These are phyloP conservation scores for Obelidium mucronatum DNA, from an alignment of 192 early-diverging fungal species.

Conservation along the genomic window DNA sequence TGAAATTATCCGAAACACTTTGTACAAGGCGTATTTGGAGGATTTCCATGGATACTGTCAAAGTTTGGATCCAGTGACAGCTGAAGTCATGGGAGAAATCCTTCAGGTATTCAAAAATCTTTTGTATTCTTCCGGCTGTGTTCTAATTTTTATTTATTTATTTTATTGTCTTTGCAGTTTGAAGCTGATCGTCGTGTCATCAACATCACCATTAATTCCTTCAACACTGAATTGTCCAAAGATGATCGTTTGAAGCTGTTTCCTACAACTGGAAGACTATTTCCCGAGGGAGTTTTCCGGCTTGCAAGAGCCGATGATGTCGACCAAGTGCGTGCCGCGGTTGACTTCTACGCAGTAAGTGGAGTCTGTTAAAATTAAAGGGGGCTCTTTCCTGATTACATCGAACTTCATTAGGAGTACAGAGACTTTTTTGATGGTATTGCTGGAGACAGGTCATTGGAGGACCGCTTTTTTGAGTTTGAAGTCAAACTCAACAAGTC, in stretches of 20 bases:
- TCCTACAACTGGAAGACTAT: constrained; percentile 89
- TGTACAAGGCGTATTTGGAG: constrained; percentile 98
- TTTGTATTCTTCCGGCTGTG: neutral
- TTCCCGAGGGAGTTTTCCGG: constrained; percentile 86
- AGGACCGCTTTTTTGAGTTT: constrained; percentile 94
- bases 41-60: constrained; percentile 95
- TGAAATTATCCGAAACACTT: constrained; percentile 99
- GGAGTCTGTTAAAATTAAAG: no score
- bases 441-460: constrained; percentile 76
- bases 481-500: constrained; percentile 95
- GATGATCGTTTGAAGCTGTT: constrained; percentile 96
- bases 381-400: neutral
- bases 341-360: constrained; percentile 83
- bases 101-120: constrained; percentile 65
- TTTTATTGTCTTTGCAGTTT: constrained; percentile 67
- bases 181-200: constrained; percentile 98
- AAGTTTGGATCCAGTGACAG: constrained; percentile 81
- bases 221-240: constrained; percentile 95
- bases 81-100: constrained; percentile 92
- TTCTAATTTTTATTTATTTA: neutral
- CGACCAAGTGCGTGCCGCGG: constrained; percentile 88
- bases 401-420: constrained; percentile 73
- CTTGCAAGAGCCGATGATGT: constrained; percentile 90
- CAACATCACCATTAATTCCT: constrained; percentile 99
- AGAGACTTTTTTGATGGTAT: constrained; percentile 80